Evolutionary conservation across 306 rosid genomes (phyloP).

Genomic region (Rosa chinensis): DNA sequence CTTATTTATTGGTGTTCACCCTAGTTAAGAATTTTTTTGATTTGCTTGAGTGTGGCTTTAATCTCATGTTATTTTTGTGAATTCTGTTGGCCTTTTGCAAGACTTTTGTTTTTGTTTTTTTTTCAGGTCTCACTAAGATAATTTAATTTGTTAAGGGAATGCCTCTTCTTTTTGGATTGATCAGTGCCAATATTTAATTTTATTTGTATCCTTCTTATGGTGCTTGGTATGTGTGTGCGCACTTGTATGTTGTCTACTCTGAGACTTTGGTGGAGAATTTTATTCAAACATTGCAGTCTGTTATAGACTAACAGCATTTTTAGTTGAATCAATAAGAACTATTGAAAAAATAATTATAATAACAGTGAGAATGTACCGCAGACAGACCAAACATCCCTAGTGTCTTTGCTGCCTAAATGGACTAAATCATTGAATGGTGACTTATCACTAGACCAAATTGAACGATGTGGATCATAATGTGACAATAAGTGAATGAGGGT

Average conservation of each 20-base stretch:
- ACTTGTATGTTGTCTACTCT: neutral
- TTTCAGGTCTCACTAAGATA: neutral
- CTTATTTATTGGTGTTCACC: slow-evolving; percentile 22
- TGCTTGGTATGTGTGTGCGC: neutral
- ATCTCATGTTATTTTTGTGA: neutral
- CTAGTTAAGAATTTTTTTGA: neutral
- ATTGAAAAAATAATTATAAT: neutral
- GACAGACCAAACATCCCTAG: neutral
- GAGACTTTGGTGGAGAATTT: neutral
- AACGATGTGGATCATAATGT: neutral
- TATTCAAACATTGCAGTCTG: neutral
- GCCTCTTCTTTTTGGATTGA: neutral
- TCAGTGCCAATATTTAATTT: neutral
- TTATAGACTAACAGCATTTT: neutral
- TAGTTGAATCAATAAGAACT: neutral
- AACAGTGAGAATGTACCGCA: neutral
- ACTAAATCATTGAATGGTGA: slow-evolving; percentile 9
- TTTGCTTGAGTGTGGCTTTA: neutral
- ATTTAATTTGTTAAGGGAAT: neutral
- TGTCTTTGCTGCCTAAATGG: neutral
- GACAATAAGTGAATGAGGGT: neutral
- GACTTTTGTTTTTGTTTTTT: neutral
- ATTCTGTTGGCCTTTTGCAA: neutral
- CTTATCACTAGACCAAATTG: neutral
- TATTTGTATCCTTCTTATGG: neutral